Conservation (phyloP, 2,329 filamentous ascomycete genomes). For the Sporothrix pallida region DNA sequence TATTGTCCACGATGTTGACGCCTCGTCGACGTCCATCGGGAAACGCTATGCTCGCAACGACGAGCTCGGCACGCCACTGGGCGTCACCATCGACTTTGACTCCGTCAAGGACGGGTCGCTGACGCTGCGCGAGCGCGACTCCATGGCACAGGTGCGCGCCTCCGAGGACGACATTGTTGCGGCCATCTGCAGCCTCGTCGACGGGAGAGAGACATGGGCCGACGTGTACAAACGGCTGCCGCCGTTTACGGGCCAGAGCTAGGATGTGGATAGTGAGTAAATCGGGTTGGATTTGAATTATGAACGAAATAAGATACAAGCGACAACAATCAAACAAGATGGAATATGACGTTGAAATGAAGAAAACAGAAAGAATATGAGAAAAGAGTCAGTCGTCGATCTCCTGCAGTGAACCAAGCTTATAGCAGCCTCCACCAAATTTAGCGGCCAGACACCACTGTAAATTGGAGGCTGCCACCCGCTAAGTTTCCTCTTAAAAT, state of each 20-base stretch:
- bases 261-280: too few relatives aligned
- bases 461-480: neutral
- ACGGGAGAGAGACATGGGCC: constrained; percentile 61
- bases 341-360: neutral
- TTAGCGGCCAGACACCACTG: neutral
- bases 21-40: constrained; percentile 89
- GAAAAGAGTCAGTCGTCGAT: neutral
- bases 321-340: neutral
- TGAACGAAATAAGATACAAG: too few relatives aligned
- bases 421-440: neutral
- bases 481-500: constrained; percentile 30
- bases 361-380: neutral
- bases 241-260: too few relatives aligned
- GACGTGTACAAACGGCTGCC: too few relatives aligned
- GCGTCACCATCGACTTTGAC: constrained; percentile 95
- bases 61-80: constrained; percentile 91
- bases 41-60: constrained; percentile 95
- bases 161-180: constrained; percentile 78
- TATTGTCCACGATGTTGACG: constrained; percentile 84
- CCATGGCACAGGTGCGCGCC: constrained; percentile 86
- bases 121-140: constrained; percentile 89
- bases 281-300: too few relatives aligned
- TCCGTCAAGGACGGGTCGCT: constrained; percentile 85
- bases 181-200: constrained; percentile 65
- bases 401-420: neutral